Base-by-base conservation (phyloP, 106 monocot species). In the Posidonia australis region DNA sequence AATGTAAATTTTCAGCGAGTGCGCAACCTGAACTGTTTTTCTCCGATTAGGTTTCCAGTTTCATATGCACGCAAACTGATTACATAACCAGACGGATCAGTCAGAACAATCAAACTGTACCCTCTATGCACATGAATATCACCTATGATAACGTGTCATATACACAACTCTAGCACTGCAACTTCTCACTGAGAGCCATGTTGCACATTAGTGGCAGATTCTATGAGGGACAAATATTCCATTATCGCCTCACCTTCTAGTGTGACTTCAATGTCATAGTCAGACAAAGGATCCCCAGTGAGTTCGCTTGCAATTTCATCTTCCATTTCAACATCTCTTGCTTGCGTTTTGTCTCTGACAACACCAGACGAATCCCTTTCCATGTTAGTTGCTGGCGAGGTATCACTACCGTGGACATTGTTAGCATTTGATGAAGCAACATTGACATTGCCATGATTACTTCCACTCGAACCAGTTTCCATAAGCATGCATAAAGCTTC, bases 171-270 rank as follows among this genome's bases (percentile, higher is more conserved):
- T 7, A 36, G 36, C 2, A 36, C 7, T 36, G 36, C 36, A 36
- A 4, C 36, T 36, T 4, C 20, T 29, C 46, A 43, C 18, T 66
- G 66, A 11, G 59, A 5, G 13, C 4, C 24, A 55, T 25, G n/a
- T 48, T 48, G 48, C 11, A 16, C 17, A 25, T 21, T 7, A 19
- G 61, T 41, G 27, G 67, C 58, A 18, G 94, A 86, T 44, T 83
- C 82, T 63, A 99, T 68, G 46, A 91, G 60, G 2, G 85, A 59
- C 44, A 85, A 51, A 64, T 98, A 99, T 64, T 99, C 87, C 13
- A 70, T 52, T 31, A 99, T 77, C 14, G 91, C 98, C 46, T 91
- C 87, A 5, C 87, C 91, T 83, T 98, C 98, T 21, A 73, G 77
- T 0, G 64, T 62, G 31, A 85, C 77, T 11, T 91, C 91, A 32